A percentile compares a stretch with the other conserved stretches of the same genome.
Conservation (phyloP, 768 basidiomycete genomes). For the Gelatoporia subvermispora region DNA sequence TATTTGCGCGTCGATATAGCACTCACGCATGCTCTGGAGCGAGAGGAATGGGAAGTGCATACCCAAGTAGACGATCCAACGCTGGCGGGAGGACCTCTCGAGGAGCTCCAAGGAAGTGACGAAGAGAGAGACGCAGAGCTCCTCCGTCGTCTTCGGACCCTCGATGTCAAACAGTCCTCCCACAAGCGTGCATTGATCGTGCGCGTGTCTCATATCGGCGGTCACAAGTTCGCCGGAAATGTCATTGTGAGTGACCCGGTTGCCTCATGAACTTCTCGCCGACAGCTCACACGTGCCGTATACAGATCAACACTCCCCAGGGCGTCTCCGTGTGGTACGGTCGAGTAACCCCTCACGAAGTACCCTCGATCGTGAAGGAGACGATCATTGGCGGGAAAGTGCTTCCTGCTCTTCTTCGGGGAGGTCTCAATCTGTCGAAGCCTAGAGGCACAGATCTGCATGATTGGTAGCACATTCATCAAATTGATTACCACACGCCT, state of each 20-base stretch:
- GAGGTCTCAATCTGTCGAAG: conserved; percentile 72
- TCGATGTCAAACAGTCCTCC: conserved; percentile 38
- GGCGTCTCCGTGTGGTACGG: conserved; percentile 93
- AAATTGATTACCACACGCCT: too few relatives aligned
- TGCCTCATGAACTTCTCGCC: conserved; percentile 2
- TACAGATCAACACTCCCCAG: conserved; percentile 82
- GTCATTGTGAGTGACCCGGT: conserved; percentile 67
- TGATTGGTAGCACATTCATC: conserved; percentile 54
- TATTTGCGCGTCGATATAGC: conserved; percentile 33
- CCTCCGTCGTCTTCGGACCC: conserved; percentile 39
- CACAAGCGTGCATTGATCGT: conserved; percentile 77
- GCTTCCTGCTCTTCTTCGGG: conserved; percentile 79
- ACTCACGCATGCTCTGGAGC: conserved; percentile 57
- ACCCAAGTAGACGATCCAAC: conserved; percentile 61
- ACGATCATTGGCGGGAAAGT: conserved; percentile 85
- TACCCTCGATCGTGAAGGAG: conserved; percentile 78
- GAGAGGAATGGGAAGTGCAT: conserved; percentile 70
- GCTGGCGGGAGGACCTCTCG: conserved; percentile 45
- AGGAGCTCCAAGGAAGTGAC: conserved; percentile 47
- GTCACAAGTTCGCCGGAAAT: conserved; percentile 91
- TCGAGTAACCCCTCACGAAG: conserved; percentile 85
- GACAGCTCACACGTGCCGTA: neutral
- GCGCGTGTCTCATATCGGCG: conserved; percentile 86
- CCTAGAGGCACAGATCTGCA: conserved; percentile 65
- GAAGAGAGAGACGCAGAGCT: conserved; percentile 56